Evolutionary conservation across 768 basidiomycete species (phyloP).

Genomic region (Phylloporus sp.): DNA sequence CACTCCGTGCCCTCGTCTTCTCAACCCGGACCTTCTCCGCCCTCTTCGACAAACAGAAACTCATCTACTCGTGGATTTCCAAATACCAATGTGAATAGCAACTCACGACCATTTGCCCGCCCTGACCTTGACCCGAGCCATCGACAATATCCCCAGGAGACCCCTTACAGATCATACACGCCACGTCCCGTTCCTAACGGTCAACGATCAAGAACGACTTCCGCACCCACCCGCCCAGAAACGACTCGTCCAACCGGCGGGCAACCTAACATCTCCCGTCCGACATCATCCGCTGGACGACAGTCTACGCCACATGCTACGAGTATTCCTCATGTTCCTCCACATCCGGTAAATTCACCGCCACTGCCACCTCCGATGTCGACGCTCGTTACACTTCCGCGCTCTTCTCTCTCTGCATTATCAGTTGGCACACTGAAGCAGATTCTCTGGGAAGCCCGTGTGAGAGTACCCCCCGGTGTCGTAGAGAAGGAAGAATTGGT

Average conservation of each 20-base stretch:
- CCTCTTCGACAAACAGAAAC: slow-evolving; percentile 16
- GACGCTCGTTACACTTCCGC: slow-evolving; percentile 59
- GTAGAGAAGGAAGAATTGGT: slow-evolving; percentile 90
- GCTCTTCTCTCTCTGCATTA: slow-evolving; percentile 52
- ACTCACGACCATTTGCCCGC: slow-evolving; percentile 45
- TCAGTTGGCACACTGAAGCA: slow-evolving; percentile 72
- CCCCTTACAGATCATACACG: slow-evolving; percentile 5
- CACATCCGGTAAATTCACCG: slow-evolving; percentile 31
- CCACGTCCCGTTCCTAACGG: slow-evolving; percentile 15
- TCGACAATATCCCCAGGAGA: slow-evolving; percentile 23
- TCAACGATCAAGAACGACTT: slow-evolving; percentile 20
- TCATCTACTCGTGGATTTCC: slow-evolving; percentile 12
- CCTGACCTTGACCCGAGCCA: slow-evolving; percentile 57
- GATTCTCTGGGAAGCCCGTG: slow-evolving; percentile 77
- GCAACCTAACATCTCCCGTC: slow-evolving; percentile 8
- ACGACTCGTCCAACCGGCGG: not conserved
- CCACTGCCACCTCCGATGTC: slow-evolving; percentile 48
- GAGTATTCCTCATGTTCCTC: slow-evolving; percentile 6
- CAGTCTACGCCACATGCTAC: slow-evolving; percentile 8
- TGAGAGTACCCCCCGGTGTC: slow-evolving; percentile 45
- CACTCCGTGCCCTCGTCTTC: slow-evolving; percentile 23
- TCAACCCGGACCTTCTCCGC: slow-evolving; percentile 6
- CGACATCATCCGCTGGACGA: slow-evolving; percentile 19
- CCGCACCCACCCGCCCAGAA: slow-evolving; percentile 16
- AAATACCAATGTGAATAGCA: slow-evolving; percentile 2